phyloP scores from a whole-genome alignment of 176 grass and related monocot genomes.

The Cenchrus americanus region DNA sequence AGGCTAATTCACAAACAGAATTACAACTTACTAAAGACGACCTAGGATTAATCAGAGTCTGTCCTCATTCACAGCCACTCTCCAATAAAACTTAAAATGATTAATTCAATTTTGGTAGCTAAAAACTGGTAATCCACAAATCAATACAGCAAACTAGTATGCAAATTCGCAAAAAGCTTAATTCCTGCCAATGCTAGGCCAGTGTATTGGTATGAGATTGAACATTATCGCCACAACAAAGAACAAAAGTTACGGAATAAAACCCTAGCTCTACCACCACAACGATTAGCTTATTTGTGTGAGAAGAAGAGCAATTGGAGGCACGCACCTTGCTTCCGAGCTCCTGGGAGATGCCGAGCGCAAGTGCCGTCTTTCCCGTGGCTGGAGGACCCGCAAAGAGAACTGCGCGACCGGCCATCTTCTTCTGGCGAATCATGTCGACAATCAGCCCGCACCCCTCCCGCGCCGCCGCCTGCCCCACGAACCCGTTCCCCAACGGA shows the following conservation, averaged over 20 bases:
- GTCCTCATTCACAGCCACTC: not conserved
- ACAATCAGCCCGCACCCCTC: slow-evolving; percentile 73
- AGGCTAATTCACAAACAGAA: slow-evolving; percentile 13
- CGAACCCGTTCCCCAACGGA: slow-evolving; percentile 82
- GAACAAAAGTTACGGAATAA: not conserved
- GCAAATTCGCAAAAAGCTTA: not conserved
- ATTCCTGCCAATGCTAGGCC: not conserved
- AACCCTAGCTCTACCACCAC: not conserved
- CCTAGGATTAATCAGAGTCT: not conserved
- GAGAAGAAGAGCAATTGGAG: slow-evolving; percentile 5
- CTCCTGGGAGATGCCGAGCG: slow-evolving; percentile 90
- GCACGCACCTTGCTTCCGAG: slow-evolving; percentile 89
- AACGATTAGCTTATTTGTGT: not conserved
- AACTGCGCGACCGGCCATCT: slow-evolving; percentile 90
- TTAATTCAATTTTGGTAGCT: not conserved
- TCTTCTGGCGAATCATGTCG: slow-evolving; percentile 97
- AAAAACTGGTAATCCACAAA: not conserved
- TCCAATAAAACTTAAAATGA: not conserved
- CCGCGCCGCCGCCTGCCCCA: slow-evolving; percentile 78
- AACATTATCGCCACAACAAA: not conserved
- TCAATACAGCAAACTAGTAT: slow-evolving; percentile 4
- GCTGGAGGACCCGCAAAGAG: slow-evolving; percentile 84
- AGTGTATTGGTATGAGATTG: not conserved
- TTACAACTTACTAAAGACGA: not conserved
- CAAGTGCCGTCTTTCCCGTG: slow-evolving; percentile 89